Percentiles rank a stretch among this genome's conserved stretches.
These are phyloP conservation scores for Paramecium biaurelia DNA, from an alignment of 73 alveolate species.

Conservation along the genomic window DNA sequence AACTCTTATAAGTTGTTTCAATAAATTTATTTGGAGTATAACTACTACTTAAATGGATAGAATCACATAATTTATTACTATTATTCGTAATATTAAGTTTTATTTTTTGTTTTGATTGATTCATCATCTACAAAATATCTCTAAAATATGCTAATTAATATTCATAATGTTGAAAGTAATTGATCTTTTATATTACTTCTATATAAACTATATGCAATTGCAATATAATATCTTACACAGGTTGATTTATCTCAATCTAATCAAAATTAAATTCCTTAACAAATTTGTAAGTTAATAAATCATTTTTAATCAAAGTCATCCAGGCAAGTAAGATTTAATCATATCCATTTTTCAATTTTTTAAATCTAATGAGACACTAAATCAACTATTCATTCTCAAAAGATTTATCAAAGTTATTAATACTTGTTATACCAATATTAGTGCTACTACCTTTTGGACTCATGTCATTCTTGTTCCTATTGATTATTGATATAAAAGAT, in stretches of 20 bases:
- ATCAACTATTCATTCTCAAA: not conserved
- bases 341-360: not conserved
- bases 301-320: not conserved
- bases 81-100: not conserved
- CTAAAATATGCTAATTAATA: not conserved
- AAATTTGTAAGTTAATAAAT: not conserved
- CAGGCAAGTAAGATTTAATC: not conserved
- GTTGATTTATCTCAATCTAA: not conserved
- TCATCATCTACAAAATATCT: not conserved
- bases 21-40: not conserved
- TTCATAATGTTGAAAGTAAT: not conserved
- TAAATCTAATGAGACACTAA: not conserved
- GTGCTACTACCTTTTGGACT: slow-evolving; percentile 20
- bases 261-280: not conserved
- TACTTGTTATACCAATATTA: not conserved
- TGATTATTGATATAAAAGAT: not conserved
- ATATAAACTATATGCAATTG: not conserved
- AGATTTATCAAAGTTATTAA: not conserved
- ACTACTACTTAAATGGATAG: not conserved
- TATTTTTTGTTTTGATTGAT: not conserved
- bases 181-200: not conserved
- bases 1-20: not conserved
- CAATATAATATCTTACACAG: not conserved
- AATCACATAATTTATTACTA: not conserved
- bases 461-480: not conserved